A percentile compares a stretch with the other conserved stretches of the same genome.
Evolutionary conservation across 768 basidiomycete species (phyloP).

Genomic region (Kwoniella shandongensis): DNA sequence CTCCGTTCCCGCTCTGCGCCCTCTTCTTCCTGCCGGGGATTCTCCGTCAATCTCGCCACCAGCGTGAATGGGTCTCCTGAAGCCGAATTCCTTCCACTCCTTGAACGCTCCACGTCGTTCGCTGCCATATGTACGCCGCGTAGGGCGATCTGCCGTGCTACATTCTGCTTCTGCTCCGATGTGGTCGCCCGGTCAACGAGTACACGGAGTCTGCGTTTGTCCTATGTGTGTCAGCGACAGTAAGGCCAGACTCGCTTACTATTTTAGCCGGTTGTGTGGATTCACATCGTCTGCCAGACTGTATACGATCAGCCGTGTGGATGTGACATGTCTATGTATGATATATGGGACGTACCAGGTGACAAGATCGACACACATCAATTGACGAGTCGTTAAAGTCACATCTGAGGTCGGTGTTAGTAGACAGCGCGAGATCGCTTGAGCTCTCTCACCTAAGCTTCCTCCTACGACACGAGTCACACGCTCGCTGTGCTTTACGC

Average conservation of each 20-base stretch:
- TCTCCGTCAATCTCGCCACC: slow-evolving; percentile 10
- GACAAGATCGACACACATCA: slow-evolving; percentile 7
- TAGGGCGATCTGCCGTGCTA: slow-evolving; percentile 12
- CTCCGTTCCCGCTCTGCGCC: not conserved
- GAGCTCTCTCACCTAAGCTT: slow-evolving; percentile 10
- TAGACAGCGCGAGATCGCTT: not conserved
- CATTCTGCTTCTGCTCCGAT: slow-evolving; percentile 18
- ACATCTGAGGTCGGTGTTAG: slow-evolving; percentile 3
- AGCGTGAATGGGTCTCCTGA: slow-evolving; percentile 7
- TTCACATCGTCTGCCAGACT: slow-evolving; percentile 10
- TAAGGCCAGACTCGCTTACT: not conserved
- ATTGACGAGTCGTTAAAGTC: slow-evolving; percentile 10
- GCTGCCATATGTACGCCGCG: slow-evolving; percentile 15
- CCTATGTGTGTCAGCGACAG: not conserved
- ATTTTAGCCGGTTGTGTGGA: slow-evolving; percentile 20
- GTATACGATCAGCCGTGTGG: too few relatives aligned
- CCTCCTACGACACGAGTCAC: slow-evolving; percentile 14
- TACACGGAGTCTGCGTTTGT: slow-evolving; percentile 13
- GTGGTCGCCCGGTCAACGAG: slow-evolving; percentile 18
- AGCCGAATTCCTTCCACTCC: slow-evolving; percentile 13
- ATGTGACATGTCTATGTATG: not conserved
- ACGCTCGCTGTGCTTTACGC: slow-evolving; percentile 12
- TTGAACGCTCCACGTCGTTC: slow-evolving; percentile 6
- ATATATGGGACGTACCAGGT: not conserved
- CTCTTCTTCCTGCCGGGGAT: not conserved